phyloP scores from a whole-genome alignment of 768 basidiomycete genomes.

The Tylopilus sp. region DNA sequence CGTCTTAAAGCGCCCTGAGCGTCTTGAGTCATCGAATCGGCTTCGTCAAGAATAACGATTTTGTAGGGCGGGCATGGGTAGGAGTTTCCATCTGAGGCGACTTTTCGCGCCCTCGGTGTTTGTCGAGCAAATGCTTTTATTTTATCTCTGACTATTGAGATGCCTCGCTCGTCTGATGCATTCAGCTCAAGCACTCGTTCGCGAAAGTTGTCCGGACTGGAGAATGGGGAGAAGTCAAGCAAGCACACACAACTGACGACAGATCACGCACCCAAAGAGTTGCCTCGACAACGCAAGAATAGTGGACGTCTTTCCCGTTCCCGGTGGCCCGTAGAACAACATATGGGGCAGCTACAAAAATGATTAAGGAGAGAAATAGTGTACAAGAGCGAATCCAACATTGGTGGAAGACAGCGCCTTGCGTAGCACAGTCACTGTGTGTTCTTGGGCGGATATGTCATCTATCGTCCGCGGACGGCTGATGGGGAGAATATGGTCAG shows the following conservation, averaged over 20 bases:
- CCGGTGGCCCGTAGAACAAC: constrained; percentile 99
- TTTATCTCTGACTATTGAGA: constrained; percentile 95
- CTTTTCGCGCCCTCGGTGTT: constrained; percentile 75
- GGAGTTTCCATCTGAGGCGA: constrained; percentile 70
- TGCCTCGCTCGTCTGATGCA: constrained; percentile 98
- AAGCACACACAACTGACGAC: background rate
- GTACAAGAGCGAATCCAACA: constrained; percentile 41
- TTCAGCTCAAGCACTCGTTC: constrained; percentile 95
- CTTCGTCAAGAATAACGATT: constrained; percentile 97
- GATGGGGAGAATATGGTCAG: constrained; percentile 8
- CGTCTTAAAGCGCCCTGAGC: constrained; percentile 94
- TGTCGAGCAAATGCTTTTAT: constrained; percentile 97
- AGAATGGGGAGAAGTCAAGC: background rate
- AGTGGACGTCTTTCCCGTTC: constrained; percentile 97
- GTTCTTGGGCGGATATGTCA: constrained; percentile 96
- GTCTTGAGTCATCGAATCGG: constrained; percentile 99
- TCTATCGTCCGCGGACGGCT: constrained; percentile 98
- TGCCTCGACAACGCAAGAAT: constrained; percentile 93
- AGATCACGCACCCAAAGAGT: constrained; percentile 75
- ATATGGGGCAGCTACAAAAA: constrained; percentile 88
- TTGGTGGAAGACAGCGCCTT: constrained; percentile 93
- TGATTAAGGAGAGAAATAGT: constrained; percentile 7
- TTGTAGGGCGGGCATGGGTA: constrained; percentile 99
- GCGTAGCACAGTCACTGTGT: constrained; percentile 86
- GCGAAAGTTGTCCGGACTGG: constrained; percentile 90